Percentiles rank a stretch among this genome's conserved stretches.
Evolutionary conservation across 2,329 filamentous ascomycete species (phyloP).

Genomic region (Rhynchosporium graminicola): DNA sequence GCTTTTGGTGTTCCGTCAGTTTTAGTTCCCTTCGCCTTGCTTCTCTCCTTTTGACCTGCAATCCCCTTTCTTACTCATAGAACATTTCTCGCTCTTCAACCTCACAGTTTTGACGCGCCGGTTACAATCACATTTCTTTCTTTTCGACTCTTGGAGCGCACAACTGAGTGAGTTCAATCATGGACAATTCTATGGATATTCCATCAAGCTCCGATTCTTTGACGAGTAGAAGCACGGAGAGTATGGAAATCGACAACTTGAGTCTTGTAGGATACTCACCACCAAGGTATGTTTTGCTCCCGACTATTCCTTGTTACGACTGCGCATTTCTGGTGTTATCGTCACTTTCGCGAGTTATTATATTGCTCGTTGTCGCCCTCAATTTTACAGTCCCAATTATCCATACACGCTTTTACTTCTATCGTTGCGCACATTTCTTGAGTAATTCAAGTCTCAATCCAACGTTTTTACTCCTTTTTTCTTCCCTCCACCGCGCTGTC

Average conservation of each 20-base stretch:
- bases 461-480: slow-evolving; percentile 9
- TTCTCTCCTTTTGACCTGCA: slow-evolving; percentile 4
- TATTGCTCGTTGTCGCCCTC: not conserved
- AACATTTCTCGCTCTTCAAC: slow-evolving; percentile 6
- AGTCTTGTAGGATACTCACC: slow-evolving; percentile 29
- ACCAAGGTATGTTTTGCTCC: slow-evolving; percentile 29
- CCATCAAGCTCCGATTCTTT: slow-evolving; percentile 35
- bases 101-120: slow-evolving; percentile 4
- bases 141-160: not conserved
- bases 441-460: not conserved
- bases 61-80: slow-evolving; percentile 13
- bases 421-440: slow-evolving; percentile 1
- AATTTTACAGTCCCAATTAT: not conserved
- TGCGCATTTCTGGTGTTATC: slow-evolving; percentile 13
- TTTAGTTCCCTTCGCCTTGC: slow-evolving; percentile 12
- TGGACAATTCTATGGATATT: slow-evolving; percentile 15
- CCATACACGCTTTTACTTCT: not conserved
- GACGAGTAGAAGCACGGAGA: slow-evolving; percentile 33
- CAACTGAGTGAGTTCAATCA: slow-evolving; percentile 11
- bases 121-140: not conserved
- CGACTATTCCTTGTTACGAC: slow-evolving; percentile 8
- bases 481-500: slow-evolving; percentile 13
- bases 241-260: slow-evolving; percentile 35
- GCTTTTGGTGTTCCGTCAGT: slow-evolving; percentile 3
- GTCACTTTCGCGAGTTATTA: not conserved